Percentiles rank a stretch among this genome's conserved stretches.
phyloP scores from a whole-genome alignment of 202 grass and related monocot species.

The Musa balbisiana region DNA sequence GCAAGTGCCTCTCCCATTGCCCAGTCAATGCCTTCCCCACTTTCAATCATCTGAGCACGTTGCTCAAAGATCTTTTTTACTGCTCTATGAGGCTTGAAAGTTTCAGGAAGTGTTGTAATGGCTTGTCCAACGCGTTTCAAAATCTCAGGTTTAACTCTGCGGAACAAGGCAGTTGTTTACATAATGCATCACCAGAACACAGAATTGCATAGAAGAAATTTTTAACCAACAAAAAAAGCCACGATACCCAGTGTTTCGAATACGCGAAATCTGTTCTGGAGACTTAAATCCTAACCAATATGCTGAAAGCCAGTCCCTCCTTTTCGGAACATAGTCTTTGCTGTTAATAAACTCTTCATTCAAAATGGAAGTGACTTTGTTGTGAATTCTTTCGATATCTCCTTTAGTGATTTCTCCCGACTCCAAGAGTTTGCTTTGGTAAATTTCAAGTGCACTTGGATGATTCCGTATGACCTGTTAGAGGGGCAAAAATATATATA shows the following conservation, averaged over 20 bases:
- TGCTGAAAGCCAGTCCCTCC: conserved; percentile 89
- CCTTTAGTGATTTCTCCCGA: conserved; percentile 51
- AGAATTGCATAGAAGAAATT: conserved; percentile 1
- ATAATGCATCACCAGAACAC: neutral
- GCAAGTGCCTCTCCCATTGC: conserved; percentile 82
- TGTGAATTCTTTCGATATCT: conserved; percentile 59
- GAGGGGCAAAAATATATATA: no score
- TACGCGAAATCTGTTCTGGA: conserved; percentile 86
- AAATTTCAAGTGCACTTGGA: conserved; percentile 70
- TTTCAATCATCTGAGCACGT: conserved; percentile 68
- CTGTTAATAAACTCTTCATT: conserved; percentile 83
- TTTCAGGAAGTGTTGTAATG: conserved; percentile 72
- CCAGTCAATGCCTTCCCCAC: conserved; percentile 88
- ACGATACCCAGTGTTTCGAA: conserved; percentile 78
- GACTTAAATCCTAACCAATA: conserved; percentile 94
- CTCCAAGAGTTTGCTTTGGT: conserved; percentile 63
- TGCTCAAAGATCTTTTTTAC: conserved; percentile 89
- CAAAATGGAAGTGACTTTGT: conserved; percentile 68
- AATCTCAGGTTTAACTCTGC: conserved; percentile 75
- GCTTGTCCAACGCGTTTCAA: conserved; percentile 80
- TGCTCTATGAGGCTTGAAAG: conserved; percentile 88
- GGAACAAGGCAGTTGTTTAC: neutral
- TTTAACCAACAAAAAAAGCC: conserved; percentile 2
- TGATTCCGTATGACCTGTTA: conserved; percentile 79
- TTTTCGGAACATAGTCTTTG: conserved; percentile 81